Evolutionary conservation across 306 rosid genomes (phyloP), one percentile per base, ranked within the genome.

Genomic region (Cercis canadensis): DNA sequence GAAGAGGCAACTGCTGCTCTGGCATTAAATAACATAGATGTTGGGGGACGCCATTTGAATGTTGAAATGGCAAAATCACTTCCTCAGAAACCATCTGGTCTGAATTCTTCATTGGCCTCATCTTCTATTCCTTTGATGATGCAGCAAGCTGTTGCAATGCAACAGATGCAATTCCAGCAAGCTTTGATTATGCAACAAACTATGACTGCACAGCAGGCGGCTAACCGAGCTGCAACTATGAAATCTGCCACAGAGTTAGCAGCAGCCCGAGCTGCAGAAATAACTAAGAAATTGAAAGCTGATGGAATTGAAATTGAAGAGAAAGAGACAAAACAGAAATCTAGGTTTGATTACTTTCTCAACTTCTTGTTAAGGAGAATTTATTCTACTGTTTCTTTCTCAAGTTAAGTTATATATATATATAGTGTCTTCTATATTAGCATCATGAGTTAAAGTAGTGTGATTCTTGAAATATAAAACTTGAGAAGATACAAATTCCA

Each of bases 81-180:
- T 71, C 99, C 96, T 7, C 99, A 63, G 47, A 89, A 87, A 70
- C 84, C 89, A 59, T 72, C 89, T 19, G 18, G 21, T 5, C 16
- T 3, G 16, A 89, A 86, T 81, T 74, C 99, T 46, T 71, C 92
- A 61, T 61, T 87, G 72, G 75, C 90, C 73, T 87, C 97, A 43
- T 89, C 97, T 11, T 95, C 99, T 53, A 81, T 91, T 75, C 97
- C 99, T 40, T 70, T 95, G 87, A 87, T 91, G 99, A 91, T 91
- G 99, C 99, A 95, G 87, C 97, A 95, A 85, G 97, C 97, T 80
- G 97, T 95, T 76, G 97, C 96, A 59, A 95, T 91, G 99, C 99
- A 95, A 76, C 99, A 95, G 80, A 89, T 87, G 96, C 97, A 95
- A 77, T 95, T 95, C 86, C 99, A 95, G 88, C 99, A 95, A 85